Conservation (phyloP, 352 stramenopile genomes). For the Elongisporangium prolatum region DNA sequence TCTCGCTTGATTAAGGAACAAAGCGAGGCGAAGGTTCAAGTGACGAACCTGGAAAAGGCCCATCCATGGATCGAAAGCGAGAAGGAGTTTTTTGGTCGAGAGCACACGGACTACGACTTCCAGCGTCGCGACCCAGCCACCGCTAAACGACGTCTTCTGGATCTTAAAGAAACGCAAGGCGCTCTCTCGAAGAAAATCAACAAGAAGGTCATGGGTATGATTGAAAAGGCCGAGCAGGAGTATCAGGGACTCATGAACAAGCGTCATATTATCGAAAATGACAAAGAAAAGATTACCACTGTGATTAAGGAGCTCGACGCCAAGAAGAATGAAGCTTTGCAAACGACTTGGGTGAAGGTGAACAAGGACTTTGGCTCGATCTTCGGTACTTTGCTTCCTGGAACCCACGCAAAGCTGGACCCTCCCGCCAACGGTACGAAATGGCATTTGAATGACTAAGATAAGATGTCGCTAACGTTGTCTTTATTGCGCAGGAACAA, state of each 20-base stretch:
- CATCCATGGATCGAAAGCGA: conserved; percentile 97
- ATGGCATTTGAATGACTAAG: not conserved
- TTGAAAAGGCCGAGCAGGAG: conserved; percentile 98
- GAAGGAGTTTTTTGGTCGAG: conserved; percentile 96
- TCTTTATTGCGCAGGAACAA: conserved; percentile 44
- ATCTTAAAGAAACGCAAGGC: conserved; percentile 92
- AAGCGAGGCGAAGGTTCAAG: conserved; percentile 84
- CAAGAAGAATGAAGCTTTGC: conserved; percentile 97
- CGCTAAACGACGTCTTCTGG: conserved; percentile 84
- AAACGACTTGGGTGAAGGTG: conserved; percentile 98
- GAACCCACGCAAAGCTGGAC: conserved; percentile 97
- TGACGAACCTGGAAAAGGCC: conserved; percentile 91
- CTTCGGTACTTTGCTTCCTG: conserved; percentile 97
- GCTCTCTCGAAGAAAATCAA: conserved; percentile 98
- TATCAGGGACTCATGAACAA: conserved; percentile 99
- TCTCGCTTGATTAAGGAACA: conserved; percentile 91
- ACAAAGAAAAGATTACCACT: conserved; percentile 98
- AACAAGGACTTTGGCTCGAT: conserved; percentile 99
- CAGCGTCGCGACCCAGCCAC: conserved; percentile 78
- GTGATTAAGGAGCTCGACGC: conserved; percentile 99
- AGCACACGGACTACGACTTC: conserved; percentile 99
- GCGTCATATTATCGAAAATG: conserved; percentile 97
- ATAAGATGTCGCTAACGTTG: conserved; percentile 5
- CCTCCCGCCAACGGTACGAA: conserved; percentile 85
- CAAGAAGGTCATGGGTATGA: conserved; percentile 99